A percentile compares a stretch with the other conserved stretches of the same genome.
Conservation (phyloP, 768 basidiomycete genomes). For the Termitomyces sp. region DNA sequence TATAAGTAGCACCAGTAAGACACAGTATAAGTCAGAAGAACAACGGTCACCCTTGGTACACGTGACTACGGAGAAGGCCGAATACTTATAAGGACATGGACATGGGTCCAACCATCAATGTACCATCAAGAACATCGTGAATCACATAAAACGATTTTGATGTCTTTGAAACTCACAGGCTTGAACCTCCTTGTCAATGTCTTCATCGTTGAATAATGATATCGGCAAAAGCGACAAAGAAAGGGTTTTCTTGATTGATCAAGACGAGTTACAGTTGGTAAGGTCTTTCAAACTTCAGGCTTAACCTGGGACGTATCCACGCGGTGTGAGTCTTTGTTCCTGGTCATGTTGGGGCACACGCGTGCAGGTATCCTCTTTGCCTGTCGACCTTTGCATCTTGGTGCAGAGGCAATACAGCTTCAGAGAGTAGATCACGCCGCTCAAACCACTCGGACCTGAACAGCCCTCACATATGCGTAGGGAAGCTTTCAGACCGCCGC, state of each 20-base stretch:
- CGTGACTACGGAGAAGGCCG: no score
- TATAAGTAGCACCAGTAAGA: no score
- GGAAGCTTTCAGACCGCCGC: slow-evolving; percentile 75
- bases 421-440: slow-evolving; percentile 80
- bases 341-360: slow-evolving; percentile 59
- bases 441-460: slow-evolving; percentile 94
- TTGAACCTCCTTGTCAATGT: slow-evolving; percentile 6
- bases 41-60: no score
- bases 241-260: slow-evolving; percentile 22
- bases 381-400: slow-evolving; percentile 10
- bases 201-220: slow-evolving; percentile 17
- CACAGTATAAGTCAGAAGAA: no score
- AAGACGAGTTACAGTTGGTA: slow-evolving; percentile 44
- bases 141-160: no score
- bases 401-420: slow-evolving; percentile 9
- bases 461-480: slow-evolving; percentile 97
- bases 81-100: no score
- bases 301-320: slow-evolving; percentile 21
- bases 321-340: slow-evolving; percentile 26
- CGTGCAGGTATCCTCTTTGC: slow-evolving; percentile 72
- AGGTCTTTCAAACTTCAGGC: slow-evolving; percentile 17
- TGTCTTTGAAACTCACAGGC: background rate
- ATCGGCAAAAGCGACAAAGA: slow-evolving; percentile 20
- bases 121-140: no score
- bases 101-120: no score